Evolutionary conservation across 177 flowering plant genomes (phyloP).

Genomic region (Vitis hybrid): DNA sequence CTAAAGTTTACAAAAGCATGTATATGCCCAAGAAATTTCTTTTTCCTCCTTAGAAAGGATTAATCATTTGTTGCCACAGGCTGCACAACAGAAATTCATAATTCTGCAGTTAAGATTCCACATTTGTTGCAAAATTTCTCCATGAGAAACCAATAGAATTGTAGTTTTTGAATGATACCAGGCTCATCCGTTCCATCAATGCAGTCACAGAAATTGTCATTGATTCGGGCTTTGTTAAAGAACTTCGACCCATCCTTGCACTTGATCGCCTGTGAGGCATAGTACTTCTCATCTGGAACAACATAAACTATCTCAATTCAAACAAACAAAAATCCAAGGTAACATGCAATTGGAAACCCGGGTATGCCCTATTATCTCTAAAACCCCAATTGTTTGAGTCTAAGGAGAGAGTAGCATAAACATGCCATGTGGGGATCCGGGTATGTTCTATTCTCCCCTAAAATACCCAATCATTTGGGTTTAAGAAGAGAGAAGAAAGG

Average conservation of each 20-base stretch:
- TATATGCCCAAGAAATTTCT: too few relatives aligned
- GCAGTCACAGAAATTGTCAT: constrained; percentile 91
- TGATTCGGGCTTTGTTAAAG: constrained; percentile 67
- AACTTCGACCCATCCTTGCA: constrained; percentile 86
- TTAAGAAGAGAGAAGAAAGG: too few relatives aligned
- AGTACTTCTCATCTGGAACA: constrained; percentile 67
- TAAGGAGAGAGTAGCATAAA: too few relatives aligned
- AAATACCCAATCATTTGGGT: too few relatives aligned
- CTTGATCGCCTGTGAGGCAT: constrained; percentile 45
- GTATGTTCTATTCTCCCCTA: too few relatives aligned
- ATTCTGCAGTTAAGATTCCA: too few relatives aligned
- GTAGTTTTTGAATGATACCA: constrained; percentile 36
- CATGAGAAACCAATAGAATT: not conserved
- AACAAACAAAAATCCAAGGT: not conserved
- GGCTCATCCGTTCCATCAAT: constrained; percentile 94
- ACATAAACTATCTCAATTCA: not conserved
- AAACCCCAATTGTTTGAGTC: not conserved
- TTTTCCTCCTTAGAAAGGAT: too few relatives aligned
- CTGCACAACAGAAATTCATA: too few relatives aligned
- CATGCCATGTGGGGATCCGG: too few relatives aligned
- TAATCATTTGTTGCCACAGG: too few relatives aligned
- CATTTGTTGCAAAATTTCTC: not conserved
- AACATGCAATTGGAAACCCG: not conserved
- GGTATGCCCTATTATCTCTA: not conserved
- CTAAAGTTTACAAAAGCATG: too few relatives aligned